Conservation (phyloP, 345 rosid species). For the Rhizophora apiculata region DNA sequence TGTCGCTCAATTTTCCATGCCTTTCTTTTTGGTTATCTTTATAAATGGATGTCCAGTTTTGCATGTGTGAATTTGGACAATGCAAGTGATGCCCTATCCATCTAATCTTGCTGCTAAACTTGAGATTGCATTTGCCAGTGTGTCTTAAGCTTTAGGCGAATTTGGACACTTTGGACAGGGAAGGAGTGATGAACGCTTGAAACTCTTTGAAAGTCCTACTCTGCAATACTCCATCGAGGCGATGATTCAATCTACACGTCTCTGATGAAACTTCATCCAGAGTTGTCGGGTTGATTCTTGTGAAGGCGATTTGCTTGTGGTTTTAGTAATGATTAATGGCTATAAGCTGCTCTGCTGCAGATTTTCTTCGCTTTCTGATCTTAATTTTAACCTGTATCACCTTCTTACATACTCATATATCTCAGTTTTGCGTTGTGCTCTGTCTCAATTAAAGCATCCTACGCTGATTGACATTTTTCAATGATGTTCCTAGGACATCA, state of each 20-base stretch:
- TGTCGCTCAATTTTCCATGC: no score
- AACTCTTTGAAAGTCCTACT: no score
- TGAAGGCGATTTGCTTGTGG: background rate
- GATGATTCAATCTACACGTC: no score
- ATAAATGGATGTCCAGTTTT: background rate
- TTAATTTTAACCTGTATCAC: constrained; percentile 4
- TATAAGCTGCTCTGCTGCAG: constrained; percentile 11
- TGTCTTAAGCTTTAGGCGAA: constrained; percentile 2
- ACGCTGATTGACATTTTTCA: constrained; percentile 1
- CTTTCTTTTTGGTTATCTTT: background rate
- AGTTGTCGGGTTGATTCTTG: constrained; percentile 1
- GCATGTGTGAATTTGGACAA: background rate
- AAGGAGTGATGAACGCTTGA: constrained; percentile 8
- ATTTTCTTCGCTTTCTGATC: background rate
- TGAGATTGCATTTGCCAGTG: background rate
- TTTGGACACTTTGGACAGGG: constrained; percentile 23
- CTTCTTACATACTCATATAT: background rate
- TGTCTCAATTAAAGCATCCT: no score
- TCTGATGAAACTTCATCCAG: background rate
- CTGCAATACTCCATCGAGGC: no score
- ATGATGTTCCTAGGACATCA: background rate
- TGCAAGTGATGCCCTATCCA: background rate
- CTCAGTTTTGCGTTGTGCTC: background rate
- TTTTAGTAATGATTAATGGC: constrained; percentile 9
- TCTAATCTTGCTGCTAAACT: background rate